A percentile compares a stretch with the other conserved stretches of the same genome.
phyloP scores from a whole-genome alignment of 345 rosid species.

The Euphorbia peplus region DNA sequence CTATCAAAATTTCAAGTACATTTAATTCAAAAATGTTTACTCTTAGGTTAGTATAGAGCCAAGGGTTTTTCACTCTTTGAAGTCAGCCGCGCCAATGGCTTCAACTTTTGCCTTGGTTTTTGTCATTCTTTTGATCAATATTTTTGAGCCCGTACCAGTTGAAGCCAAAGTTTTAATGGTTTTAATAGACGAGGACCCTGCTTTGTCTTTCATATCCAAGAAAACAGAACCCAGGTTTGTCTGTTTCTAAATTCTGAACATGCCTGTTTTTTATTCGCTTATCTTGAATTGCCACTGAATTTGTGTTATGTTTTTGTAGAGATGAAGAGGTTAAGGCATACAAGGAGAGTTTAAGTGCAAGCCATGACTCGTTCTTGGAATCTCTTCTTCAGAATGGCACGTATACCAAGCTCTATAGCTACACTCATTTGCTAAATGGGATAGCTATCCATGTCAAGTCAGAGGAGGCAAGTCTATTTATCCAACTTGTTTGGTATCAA shows the following conservation, averaged over 20 bases:
- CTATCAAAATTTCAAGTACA: background rate
- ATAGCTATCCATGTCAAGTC: constrained; percentile 38
- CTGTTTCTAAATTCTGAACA: background rate
- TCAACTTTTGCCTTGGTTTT: constrained; percentile 6
- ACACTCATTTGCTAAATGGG: constrained; percentile 44
- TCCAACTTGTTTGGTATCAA: background rate
- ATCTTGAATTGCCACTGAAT: background rate
- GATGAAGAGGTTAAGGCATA: constrained; percentile 17
- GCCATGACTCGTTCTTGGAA: constrained; percentile 33
- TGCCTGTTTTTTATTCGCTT: background rate
- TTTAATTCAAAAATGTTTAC: background rate
- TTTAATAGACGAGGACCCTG: constrained; percentile 35
- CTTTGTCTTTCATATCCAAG: constrained; percentile 24
- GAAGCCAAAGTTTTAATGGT: constrained; percentile 37
- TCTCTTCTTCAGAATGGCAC: constrained; percentile 27
- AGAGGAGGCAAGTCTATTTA: constrained; percentile 30
- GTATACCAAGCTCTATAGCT: constrained; percentile 45
- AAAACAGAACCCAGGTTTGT: constrained; percentile 16
- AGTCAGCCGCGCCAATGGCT: constrained; percentile 16
- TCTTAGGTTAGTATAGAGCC: background rate
- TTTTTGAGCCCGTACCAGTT: background rate
- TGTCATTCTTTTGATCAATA: constrained; percentile 7
- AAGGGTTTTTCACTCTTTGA: background rate
- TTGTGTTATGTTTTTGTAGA: background rate
- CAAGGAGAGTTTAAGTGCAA: constrained; percentile 26